Conservation (phyloP, 495 filamentous ascomycete species). For the Wilcoxina mikolae region DNA sequence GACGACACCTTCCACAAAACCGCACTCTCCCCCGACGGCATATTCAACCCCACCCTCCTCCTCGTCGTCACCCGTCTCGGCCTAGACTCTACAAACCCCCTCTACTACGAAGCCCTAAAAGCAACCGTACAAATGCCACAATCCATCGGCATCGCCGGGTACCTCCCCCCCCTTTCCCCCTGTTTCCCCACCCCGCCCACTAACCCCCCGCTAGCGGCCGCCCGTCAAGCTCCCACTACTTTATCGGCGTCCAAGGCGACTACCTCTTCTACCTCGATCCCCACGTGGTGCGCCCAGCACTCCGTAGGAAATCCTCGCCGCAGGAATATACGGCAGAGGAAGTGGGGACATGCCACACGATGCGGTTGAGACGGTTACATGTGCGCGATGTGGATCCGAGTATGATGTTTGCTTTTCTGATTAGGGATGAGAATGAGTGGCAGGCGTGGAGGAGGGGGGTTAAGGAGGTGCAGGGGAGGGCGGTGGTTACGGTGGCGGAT, state of each 20-base stretch:
- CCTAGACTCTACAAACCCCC: constrained; percentile 81
- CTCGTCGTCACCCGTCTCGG: constrained; percentile 77
- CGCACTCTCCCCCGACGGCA: constrained; percentile 46
- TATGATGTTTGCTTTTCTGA: constrained; percentile 95
- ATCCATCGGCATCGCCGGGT: constrained; percentile 93
- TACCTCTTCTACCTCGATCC: constrained; percentile 93
- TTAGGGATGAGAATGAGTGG: constrained; percentile 73
- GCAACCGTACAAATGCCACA: constrained; percentile 68
- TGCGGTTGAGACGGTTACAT: constrained; percentile 64
- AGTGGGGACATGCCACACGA: constrained; percentile 71
- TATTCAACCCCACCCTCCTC: constrained; percentile 72
- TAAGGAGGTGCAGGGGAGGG: constrained; percentile 47
- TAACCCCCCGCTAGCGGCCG: constrained; percentile 49
- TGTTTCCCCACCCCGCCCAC: background rate
- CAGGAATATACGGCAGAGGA: constrained; percentile 58
- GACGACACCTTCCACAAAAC: constrained; percentile 68
- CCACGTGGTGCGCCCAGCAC: constrained; percentile 35
- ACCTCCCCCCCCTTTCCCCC: constrained; percentile 11
- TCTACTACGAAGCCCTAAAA: constrained; percentile 83
- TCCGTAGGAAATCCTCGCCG: constrained; percentile 40
- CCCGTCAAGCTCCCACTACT: constrained; percentile 90
- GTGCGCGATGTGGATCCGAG: constrained; percentile 93
- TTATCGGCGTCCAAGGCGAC: constrained; percentile 81
- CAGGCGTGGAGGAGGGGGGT: constrained; percentile 58
- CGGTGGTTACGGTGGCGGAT: constrained; percentile 67